phyloP scores from a whole-genome alignment of 2,329 filamentous ascomycete species.

The Cryphonectria radicalis region DNA sequence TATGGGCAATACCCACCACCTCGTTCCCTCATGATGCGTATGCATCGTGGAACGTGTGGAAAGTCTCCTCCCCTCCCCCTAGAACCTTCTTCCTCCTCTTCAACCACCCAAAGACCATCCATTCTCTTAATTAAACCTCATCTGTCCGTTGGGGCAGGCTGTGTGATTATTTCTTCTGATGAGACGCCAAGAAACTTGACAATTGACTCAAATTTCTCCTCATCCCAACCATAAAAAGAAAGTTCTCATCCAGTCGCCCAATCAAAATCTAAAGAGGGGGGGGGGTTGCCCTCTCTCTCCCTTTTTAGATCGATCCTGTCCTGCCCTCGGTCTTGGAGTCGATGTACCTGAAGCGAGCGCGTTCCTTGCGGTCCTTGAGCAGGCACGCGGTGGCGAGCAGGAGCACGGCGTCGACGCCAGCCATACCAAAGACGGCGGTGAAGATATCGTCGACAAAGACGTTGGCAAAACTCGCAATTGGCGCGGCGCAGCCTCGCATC shows the following conservation, averaged over 20 bases:
- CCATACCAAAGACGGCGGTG: conserved; percentile 78
- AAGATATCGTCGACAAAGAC: conserved; percentile 76
- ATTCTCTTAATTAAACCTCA: neutral
- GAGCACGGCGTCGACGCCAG: conserved; percentile 70
- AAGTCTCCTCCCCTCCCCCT: neutral
- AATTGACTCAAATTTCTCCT: neutral
- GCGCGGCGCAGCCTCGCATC: conserved; percentile 69
- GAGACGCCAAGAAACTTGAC: neutral
- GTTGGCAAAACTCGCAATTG: conserved; percentile 72
- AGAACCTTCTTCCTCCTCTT: too few relatives aligned
- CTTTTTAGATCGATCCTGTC: conserved; percentile 34
- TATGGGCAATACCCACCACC: neutral
- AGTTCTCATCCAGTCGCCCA: neutral
- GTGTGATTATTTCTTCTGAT: neutral
- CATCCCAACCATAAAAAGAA: neutral
- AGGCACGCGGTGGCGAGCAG: conserved; percentile 75
- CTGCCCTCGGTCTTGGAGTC: conserved; percentile 71
- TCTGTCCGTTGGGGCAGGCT: neutral
- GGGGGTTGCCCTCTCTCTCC: neutral
- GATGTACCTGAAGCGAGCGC: conserved; percentile 77
- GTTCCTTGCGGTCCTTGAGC: conserved; percentile 80
- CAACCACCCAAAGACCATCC: neutral
- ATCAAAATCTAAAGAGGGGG: neutral
- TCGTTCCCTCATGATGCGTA: conserved; percentile 8
- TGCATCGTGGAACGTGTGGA: conserved; percentile 10